Evolutionary conservation across 2,329 filamentous ascomycete genomes (phyloP), one percentile per base, ranked within the genome.

Genomic region (Xylaria sp.): DNA sequence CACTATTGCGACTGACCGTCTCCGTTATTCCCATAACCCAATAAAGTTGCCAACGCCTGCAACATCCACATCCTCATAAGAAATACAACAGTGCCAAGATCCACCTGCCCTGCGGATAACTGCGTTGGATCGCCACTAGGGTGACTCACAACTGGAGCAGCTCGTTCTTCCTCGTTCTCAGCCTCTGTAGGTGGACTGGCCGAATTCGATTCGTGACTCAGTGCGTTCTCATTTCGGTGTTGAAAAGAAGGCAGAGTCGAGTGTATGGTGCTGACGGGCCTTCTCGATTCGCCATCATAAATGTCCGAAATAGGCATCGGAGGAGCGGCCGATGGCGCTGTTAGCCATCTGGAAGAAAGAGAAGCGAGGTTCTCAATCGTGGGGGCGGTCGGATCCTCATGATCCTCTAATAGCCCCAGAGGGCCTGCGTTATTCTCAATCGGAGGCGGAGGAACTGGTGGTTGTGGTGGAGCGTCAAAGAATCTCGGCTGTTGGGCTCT

Each of bases 21-120:
- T 28, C 38, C 37, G 19, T 57, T 45, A 19, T 46, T 23, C 4
- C 57, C 42, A 17, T 60, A 63, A 19, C 60, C 61, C 3, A 66
- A n/a, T n/a, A 66, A 43, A 2, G 61, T 61, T 47, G 64, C 64
- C 17, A 67, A 15, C 23, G 61, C 61, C 38, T 66, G 64, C 46
- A 66, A 52, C 61, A 66, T 61, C 64, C 60, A 67, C 40, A 66
- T 53, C 50, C 64, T 61, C 49, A 64, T 59, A 2, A 66, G 19
- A 51, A 66, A 57, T 47, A 66, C 51, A 28, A 66, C 61, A 23
- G 64, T 66, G 15, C 57, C 49, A 14, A 66, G 35, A 54, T 64
- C 61, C 42, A 66, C 50, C 35, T 62, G 57, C 23, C 55, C 61
- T 31, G 51, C 46, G 15, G 58, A 43, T 38, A 42, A 17, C 19